Evolutionary conservation across 306 rosid genomes (phyloP), one percentile per base, ranked within the genome.

Genomic region (Sechiopsis laciniata): DNA sequence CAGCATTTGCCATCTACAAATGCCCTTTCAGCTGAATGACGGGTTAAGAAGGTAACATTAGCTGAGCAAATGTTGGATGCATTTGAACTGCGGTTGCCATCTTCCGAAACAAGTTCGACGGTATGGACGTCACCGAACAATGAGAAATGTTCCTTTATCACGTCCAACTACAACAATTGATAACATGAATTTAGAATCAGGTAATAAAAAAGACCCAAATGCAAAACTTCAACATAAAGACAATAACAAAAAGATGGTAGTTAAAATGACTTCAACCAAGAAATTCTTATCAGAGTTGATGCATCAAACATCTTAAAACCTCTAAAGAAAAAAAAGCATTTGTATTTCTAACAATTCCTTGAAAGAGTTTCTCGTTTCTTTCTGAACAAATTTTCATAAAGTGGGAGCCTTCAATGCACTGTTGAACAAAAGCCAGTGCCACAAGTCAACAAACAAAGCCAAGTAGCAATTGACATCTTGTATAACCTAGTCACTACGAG

Each of bases 141-240:
- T 51, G 71, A 87, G 74, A 92, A 90, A 82, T 92, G 98, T 72
- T 88, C 91, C 85, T 85, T 90, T 82, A 92, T 73, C 48, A 72
- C 82, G 80, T 78, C 83, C 85, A 80, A 93, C 98, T 92, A 64
- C 51, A 70, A 22, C 4, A 26, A n/a, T 22, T 69, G 17, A 70
- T 14, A 51, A 24, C 46, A 70, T 68, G 20, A 48, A 48, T 46
- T 20, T 48, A 68, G 56, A 22, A 46, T 68, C 26, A 70, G 60
- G 16, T 15, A 3, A 32, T 2, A 32, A 3, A 22, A 19, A 52
- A 50, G 21, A 3, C 9, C 26, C 13, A 51, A 52, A 70, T 37
- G 26, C 70, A 61, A 26, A 60, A 32, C 12, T 14, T 29, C 15
- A 29, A 15, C 45, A 58, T 19, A 26, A 58, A 58, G 29, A 5